These are phyloP conservation scores for Termitomyces sp. DNA, from an alignment of 768 basidiomycete species.

Conservation along the genomic window DNA sequence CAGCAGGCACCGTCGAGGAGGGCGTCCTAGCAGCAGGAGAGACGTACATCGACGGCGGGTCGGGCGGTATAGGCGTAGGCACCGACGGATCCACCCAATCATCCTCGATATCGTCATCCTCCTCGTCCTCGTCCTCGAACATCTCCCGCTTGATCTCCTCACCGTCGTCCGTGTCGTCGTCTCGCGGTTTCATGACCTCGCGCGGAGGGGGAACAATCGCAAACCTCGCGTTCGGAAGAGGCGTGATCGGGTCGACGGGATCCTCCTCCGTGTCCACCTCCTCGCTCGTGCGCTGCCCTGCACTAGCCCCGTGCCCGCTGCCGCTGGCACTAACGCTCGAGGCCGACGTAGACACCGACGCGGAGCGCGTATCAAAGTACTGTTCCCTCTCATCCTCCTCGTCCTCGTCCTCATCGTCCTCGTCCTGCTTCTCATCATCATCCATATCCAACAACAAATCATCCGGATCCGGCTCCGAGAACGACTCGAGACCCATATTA, in stretches of 20 bases:
- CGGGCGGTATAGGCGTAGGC: conserved; percentile 26
- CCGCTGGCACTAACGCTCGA: conserved; percentile 33
- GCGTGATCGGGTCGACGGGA: conserved; percentile 66
- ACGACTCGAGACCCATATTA: conserved; percentile 74
- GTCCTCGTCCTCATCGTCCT: conserved; percentile 20
- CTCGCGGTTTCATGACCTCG: not conserved
- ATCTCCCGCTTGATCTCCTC: conserved; percentile 45
- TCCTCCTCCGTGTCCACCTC: conserved; percentile 74
- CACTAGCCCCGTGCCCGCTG: conserved; percentile 17
- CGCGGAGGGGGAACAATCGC: conserved; percentile 18
- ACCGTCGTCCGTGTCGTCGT: conserved; percentile 27
- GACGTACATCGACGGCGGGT: conserved; percentile 4
- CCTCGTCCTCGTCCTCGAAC: conserved; percentile 49
- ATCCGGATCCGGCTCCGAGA: conserved; percentile 75
- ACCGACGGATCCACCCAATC: conserved; percentile 70
- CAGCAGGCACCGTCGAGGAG: conserved; percentile 10
- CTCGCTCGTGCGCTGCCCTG: conserved; percentile 38
- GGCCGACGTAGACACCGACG: conserved; percentile 35
- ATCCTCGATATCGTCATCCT: conserved; percentile 52
- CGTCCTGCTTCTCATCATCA: conserved; percentile 24
- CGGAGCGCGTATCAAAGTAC: conserved; percentile 50
- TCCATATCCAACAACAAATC: conserved; percentile 32
- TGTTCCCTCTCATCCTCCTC: conserved; percentile 43
- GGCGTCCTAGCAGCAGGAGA: conserved; percentile 16
- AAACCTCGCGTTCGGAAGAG: conserved; percentile 48